phyloP scores from a whole-genome alignment of 257 asterid genomes.

The Handroanthus guayacan region DNA sequence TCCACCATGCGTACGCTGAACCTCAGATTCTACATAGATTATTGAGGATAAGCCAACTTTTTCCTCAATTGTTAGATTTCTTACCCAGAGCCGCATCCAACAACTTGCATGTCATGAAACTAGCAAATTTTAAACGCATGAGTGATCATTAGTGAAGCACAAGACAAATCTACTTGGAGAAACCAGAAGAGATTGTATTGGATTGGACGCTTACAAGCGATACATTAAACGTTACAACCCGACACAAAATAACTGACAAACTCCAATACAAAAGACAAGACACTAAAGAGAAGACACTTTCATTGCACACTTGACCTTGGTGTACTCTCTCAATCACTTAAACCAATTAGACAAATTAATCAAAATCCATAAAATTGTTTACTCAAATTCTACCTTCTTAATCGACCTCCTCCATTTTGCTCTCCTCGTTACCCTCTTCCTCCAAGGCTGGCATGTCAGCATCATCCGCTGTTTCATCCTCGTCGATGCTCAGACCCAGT shows the following conservation, averaged over 20 bases:
- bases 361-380: not conserved
- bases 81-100: too few relatives aligned
- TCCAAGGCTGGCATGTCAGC: constrained; percentile 51
- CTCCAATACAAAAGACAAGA: not conserved
- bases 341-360: not conserved
- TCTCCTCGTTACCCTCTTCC: constrained; percentile 47
- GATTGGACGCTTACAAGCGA: not conserved
- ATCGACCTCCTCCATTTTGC: constrained; percentile 55
- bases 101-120: not conserved
- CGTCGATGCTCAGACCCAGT: constrained; percentile 52
- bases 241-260: not conserved
- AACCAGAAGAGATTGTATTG: not conserved
- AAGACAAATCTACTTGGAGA: not conserved
- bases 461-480: constrained; percentile 37
- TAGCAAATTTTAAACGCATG: not conserved
- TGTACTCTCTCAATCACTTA: not conserved
- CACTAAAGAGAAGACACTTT: not conserved
- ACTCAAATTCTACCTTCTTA: not conserved
- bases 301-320: not conserved
- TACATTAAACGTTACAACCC: not conserved
- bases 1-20: too few relatives aligned
- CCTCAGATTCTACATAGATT: too few relatives aligned
- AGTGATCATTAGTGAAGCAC: too few relatives aligned
- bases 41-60: too few relatives aligned
- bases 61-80: too few relatives aligned